These are phyloP conservation scores for Fragaria vesca DNA, from an alignment of 306 rosid genomes.

Conservation along the genomic window DNA sequence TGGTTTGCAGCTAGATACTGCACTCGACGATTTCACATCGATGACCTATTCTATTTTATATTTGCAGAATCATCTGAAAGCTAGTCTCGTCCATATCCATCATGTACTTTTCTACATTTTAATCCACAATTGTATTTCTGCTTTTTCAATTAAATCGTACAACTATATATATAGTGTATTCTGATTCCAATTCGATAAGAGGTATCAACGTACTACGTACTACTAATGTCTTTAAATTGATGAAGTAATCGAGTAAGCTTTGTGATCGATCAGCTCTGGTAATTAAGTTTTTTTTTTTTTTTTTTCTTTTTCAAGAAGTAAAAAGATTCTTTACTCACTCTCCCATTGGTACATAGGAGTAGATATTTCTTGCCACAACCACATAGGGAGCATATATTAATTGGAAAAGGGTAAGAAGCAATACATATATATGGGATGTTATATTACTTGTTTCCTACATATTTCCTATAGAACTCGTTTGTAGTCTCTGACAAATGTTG, in stretches of 20 bases:
- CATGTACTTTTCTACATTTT: not conserved
- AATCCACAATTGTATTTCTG: not conserved
- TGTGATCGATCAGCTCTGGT: not conserved
- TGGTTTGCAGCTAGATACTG: conserved; percentile 5
- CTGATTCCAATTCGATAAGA: not conserved
- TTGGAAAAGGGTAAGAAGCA: not conserved
- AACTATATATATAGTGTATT: not conserved
- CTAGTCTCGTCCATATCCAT: not conserved
- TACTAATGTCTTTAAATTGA: not conserved
- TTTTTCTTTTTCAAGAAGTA: too few species aligned
- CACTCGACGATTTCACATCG: conserved; percentile 6
- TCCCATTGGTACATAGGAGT: not conserved
- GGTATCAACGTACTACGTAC: not conserved
- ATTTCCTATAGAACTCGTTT: not conserved
- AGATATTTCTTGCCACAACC: not conserved
- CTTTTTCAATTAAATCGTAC: not conserved
- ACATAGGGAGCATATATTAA: not conserved
- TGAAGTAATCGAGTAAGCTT: not conserved
- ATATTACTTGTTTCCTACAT: not conserved
- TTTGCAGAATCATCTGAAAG: not conserved
- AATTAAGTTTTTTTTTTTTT: too few species aligned
- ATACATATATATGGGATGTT: not conserved
- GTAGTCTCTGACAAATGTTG: conserved; percentile 15
- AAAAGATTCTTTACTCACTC: not conserved
- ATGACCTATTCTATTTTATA: not conserved